Evolutionary conservation across 768 basidiomycete genomes (phyloP).

Genomic region (Auricularia cornea): DNA sequence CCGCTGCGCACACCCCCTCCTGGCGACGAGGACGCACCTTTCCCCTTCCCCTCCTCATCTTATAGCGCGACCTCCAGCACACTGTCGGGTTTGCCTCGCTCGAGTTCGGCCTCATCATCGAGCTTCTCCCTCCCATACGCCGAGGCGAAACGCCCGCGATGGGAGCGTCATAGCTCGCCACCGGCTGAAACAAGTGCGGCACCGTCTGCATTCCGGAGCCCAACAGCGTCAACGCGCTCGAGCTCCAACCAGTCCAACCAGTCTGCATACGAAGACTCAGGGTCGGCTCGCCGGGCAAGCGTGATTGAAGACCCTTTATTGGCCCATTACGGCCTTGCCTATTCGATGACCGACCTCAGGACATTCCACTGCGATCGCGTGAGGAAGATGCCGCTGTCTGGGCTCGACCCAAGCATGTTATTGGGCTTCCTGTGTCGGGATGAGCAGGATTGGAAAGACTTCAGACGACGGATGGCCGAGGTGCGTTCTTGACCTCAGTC

Average conservation of each 20-base stretch:
- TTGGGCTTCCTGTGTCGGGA: conserved; percentile 84
- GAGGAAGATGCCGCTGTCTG: conserved; percentile 86
- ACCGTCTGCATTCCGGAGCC: conserved; percentile 15
- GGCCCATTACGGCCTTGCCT: conserved; percentile 64
- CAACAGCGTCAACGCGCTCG: conserved; percentile 30
- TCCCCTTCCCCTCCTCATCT: background rate
- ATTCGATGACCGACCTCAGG: conserved; percentile 60
- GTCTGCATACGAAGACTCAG: conserved; percentile 7
- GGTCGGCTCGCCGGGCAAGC: conserved; percentile 15
- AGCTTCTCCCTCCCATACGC: conserved; percentile 1
- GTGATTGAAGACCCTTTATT: conserved; percentile 38
- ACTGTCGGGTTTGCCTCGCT: background rate
- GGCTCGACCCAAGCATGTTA: conserved; percentile 94
- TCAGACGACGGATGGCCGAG: conserved; percentile 60
- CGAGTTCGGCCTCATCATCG: conserved; percentile 2
- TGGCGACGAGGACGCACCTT: conserved; percentile 5
- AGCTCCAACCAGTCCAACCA: conserved; percentile 23
- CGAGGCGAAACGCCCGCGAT: background rate
- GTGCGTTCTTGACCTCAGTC: conserved; percentile 30
- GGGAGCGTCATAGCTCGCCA: conserved; percentile 34
- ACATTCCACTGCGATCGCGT: conserved; percentile 98
- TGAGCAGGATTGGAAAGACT: conserved; percentile 79
- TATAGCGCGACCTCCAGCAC: background rate
- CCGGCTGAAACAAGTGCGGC: conserved; percentile 4
- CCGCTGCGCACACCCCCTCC: conserved; percentile 51